A percentile compares a stretch with the other conserved stretches of the same genome.
These are phyloP conservation scores for Nannizziopsis barbatae DNA, from an alignment of 2,329 filamentous ascomycete species.

Conservation along the genomic window DNA sequence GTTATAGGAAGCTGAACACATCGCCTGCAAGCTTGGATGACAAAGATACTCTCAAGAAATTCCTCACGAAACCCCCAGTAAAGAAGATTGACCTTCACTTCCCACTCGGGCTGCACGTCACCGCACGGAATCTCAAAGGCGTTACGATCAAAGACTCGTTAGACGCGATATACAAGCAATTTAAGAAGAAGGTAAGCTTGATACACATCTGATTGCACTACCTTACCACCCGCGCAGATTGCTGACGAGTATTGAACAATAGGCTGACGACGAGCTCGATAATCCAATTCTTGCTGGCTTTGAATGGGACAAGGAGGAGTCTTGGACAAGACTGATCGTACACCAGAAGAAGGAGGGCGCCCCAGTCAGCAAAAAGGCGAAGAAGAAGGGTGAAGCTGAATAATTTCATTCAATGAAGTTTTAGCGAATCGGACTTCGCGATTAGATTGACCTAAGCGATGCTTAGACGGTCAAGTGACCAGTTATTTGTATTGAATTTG, in stretches of 20 bases:
- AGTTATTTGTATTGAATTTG: constrained; percentile 1
- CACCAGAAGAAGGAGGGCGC: constrained; percentile 66
- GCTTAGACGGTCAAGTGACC: neutral
- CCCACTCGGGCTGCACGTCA: constrained; percentile 75
- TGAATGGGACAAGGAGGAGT: constrained; percentile 91
- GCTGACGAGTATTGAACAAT: constrained; percentile 6
- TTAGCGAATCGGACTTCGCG: constrained; percentile 2
- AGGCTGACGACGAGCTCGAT: constrained; percentile 88
- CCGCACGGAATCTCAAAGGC: constrained; percentile 80
- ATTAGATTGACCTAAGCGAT: neutral
- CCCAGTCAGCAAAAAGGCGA: constrained; percentile 49
- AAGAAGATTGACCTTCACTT: constrained; percentile 94
- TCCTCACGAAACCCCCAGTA: constrained; percentile 67
- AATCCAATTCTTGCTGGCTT: constrained; percentile 82
- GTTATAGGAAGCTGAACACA: constrained; percentile 79
- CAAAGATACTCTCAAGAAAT: constrained; percentile 68
- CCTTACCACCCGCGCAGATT: constrained; percentile 16
- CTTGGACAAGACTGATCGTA: constrained; percentile 76
- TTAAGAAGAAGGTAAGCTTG: constrained; percentile 73
- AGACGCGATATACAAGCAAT: constrained; percentile 90
- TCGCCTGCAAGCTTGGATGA: constrained; percentile 70
- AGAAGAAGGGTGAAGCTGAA: constrained; percentile 45
- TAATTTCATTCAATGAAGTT: constrained; percentile 1
- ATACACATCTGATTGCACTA: neutral
- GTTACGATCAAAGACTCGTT: constrained; percentile 95